Conservation (phyloP, 192 early-diverging fungal species). For the Linnemannia hyalina region DNA sequence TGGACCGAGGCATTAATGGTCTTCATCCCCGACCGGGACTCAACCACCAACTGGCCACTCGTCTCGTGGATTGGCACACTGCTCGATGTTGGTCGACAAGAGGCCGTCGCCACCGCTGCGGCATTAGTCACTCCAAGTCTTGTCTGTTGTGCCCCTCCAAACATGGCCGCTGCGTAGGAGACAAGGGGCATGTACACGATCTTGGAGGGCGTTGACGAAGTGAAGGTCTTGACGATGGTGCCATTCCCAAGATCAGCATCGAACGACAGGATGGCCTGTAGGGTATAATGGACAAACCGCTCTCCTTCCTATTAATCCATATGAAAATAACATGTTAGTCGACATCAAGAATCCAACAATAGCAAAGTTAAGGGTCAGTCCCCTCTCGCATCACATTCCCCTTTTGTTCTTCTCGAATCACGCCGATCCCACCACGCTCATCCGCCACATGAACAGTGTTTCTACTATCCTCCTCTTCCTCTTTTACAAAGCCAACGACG, state of each 20-base stretch:
- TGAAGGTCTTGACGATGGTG: slow-evolving; percentile 7
- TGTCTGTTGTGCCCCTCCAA: background rate
- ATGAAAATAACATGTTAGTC: background rate
- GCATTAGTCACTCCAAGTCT: background rate
- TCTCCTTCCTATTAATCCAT: slow-evolving; percentile 11
- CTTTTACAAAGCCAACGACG: background rate
- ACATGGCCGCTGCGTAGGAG: slow-evolving; percentile 1
- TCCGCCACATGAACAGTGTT: background rate
- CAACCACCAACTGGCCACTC: background rate
- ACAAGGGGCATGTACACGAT: slow-evolving; percentile 36
- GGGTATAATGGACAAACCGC: slow-evolving; percentile 21
- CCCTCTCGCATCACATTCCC: background rate
- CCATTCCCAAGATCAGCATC: slow-evolving; percentile 6
- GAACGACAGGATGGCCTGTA: slow-evolving; percentile 18
- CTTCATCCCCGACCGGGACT: background rate
- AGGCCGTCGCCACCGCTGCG: background rate
- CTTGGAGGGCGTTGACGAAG: slow-evolving; percentile 10
- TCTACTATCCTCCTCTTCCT: background rate
- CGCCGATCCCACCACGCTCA: background rate
- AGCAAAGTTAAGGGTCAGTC: background rate
- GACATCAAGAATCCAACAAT: background rate
- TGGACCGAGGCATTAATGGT: slow-evolving; percentile 28
- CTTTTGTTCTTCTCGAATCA: background rate
- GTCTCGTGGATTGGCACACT: slow-evolving; percentile 11
- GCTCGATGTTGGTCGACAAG: background rate